phyloP scores from a whole-genome alignment of 768 basidiomycete species.

The Ramaria rubella region DNA sequence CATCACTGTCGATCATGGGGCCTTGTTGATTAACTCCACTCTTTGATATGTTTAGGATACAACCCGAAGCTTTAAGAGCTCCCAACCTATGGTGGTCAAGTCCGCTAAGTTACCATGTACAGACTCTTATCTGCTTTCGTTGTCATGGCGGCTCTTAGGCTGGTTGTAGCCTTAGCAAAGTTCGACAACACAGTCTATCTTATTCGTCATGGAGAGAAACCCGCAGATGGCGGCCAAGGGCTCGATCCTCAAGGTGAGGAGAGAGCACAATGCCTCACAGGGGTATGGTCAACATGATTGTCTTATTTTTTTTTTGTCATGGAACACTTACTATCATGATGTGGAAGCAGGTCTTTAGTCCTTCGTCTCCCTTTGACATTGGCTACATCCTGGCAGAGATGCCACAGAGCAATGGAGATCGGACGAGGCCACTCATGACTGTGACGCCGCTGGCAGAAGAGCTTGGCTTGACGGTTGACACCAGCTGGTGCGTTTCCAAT shows the following conservation, averaged over 20 bases:
- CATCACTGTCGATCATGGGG: too few species aligned
- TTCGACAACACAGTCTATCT: conserved; percentile 11
- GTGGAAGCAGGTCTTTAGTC: conserved; percentile 11
- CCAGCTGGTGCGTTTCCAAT: conserved; percentile 10
- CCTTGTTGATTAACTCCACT: too few species aligned
- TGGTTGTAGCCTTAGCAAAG: background rate
- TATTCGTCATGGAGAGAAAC: conserved; percentile 15
- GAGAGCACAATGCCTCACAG: conserved; percentile 12
- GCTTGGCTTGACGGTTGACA: conserved; percentile 14
- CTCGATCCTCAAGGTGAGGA: conserved; percentile 11
- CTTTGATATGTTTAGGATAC: too few species aligned
- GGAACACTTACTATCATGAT: background rate
- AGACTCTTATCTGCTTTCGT: too few species aligned
- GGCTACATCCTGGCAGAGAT: conserved; percentile 13
- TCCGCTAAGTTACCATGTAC: too few species aligned
- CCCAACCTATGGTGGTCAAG: too few species aligned
- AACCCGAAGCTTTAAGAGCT: too few species aligned
- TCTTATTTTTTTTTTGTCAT: too few species aligned
- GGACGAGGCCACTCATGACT: conserved; percentile 10
- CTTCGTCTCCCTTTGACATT: conserved; percentile 9
- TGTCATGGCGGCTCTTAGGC: too few species aligned
- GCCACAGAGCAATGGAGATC: conserved; percentile 9
- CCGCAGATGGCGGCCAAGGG: conserved; percentile 11
- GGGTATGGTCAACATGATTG: background rate
- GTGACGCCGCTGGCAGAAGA: conserved; percentile 14